Evolutionary conservation across 1,284 basidiomycete genomes (phyloP).

Genomic region (Marasmius oreades): DNA sequence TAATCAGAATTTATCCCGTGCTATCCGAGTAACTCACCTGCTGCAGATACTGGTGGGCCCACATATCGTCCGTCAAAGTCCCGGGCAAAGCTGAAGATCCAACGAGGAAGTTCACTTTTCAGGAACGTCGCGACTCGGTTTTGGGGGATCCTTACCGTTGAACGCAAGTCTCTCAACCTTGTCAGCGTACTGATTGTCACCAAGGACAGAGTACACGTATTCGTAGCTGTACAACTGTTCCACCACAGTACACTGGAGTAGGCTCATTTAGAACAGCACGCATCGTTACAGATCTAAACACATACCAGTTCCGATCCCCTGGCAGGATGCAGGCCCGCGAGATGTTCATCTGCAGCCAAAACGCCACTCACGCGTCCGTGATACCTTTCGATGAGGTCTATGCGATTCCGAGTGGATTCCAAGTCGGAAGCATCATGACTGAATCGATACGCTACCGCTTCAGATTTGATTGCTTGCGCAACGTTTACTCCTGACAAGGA

Average conservation of each 20-base stretch:
- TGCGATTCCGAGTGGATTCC: background rate
- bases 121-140: background rate
- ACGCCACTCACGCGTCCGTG: background rate
- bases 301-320: conserved; percentile 13
- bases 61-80: conserved; percentile 1
- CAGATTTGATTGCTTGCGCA: conserved; percentile 15
- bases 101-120: background rate
- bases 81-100: background rate
- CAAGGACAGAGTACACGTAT: conserved; percentile 14
- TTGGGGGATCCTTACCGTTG: conserved; percentile 7
- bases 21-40: background rate
- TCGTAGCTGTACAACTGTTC: conserved; percentile 16
- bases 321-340: background rate
- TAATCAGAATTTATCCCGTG: too few relatives aligned
- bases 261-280: background rate
- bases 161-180: conserved; percentile 16
- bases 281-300: background rate
- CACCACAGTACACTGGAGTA: conserved; percentile 15
- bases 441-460: conserved; percentile 14
- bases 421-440: conserved; percentile 9
- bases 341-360: background rate
- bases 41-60: background rate
- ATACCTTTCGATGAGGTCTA: background rate
- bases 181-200: conserved; percentile 15
- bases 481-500: conserved; percentile 9